Conservation (phyloP, 257 asterid genomes). For the Ocimum tenuiflorum region DNA sequence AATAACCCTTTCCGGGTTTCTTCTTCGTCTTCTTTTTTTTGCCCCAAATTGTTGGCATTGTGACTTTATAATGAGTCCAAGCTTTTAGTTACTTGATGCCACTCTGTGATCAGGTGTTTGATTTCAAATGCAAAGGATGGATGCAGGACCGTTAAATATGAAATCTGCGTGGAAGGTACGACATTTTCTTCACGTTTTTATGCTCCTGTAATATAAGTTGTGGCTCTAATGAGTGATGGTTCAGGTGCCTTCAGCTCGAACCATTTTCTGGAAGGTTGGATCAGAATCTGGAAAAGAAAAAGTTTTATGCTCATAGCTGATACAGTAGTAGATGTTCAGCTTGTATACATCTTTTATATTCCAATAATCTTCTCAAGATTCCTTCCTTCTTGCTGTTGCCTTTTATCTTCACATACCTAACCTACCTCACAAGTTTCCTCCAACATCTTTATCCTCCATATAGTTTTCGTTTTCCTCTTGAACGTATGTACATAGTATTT, state of each 20-base stretch:
- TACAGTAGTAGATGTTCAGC: neutral
- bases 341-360: neutral
- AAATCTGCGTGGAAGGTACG: neutral
- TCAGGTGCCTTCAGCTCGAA: slow-evolving; percentile 30
- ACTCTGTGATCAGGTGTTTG: neutral
- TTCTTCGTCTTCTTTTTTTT: neutral
- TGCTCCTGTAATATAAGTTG: neutral
- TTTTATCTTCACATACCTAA: slow-evolving; percentile 17
- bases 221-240: slow-evolving; percentile 16
- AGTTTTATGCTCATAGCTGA: neutral
- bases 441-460: no score
- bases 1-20: neutral
- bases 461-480: no score
- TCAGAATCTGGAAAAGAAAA: neutral
- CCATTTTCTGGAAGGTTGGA: slow-evolving; percentile 5
- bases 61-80: neutral
- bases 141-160: neutral
- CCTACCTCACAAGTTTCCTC: slow-evolving; percentile 37
- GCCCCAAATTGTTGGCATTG: neutral
- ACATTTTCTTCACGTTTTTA: neutral
- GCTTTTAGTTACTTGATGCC: neutral
- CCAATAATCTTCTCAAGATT: slow-evolving; percentile 15
- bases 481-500: neutral
- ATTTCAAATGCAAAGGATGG: neutral
- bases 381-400: slow-evolving; percentile 22